Evolutionary conservation across 192 early-diverging fungal genomes (phyloP).

Genomic region (Backusella luteola): DNA sequence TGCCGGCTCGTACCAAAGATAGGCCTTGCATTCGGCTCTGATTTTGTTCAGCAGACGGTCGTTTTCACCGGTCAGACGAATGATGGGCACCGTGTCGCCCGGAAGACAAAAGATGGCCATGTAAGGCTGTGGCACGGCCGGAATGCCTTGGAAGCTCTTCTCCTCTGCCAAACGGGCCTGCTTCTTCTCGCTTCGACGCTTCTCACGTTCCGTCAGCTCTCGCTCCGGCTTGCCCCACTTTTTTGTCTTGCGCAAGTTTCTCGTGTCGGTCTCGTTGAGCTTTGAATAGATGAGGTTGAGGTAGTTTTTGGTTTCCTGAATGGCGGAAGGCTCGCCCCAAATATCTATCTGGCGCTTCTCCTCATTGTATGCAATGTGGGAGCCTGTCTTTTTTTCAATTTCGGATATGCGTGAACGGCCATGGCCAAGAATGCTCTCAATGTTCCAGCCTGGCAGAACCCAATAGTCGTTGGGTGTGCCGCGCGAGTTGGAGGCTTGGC

Average conservation of each 20-base stretch:
- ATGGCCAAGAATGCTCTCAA: slow-evolving; percentile 20
- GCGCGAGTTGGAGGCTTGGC: background rate
- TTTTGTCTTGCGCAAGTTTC: slow-evolving; percentile 15
- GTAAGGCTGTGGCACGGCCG: slow-evolving; percentile 12
- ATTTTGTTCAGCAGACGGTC: slow-evolving; percentile 31
- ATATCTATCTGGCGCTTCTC: slow-evolving; percentile 38
- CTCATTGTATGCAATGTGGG: slow-evolving; percentile 34
- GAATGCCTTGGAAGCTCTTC: slow-evolving; percentile 26
- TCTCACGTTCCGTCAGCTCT: slow-evolving; percentile 34
- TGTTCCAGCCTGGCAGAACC: slow-evolving; percentile 23
- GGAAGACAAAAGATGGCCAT: slow-evolving; percentile 30
- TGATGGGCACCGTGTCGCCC: slow-evolving; percentile 19
- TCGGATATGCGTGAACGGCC: slow-evolving; percentile 10
- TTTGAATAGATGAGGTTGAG: slow-evolving; percentile 18
- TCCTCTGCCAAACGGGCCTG: slow-evolving; percentile 17
- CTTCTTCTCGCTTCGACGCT: slow-evolving; percentile 16
- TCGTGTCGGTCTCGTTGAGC: background rate
- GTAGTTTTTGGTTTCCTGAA: slow-evolving; percentile 27
- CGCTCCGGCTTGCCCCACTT: slow-evolving; percentile 41
- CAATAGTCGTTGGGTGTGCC: slow-evolving; percentile 36
- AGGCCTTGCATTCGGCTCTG: slow-evolving; percentile 38
- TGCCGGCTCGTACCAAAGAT: slow-evolving; percentile 32
- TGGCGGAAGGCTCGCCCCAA: slow-evolving; percentile 27
- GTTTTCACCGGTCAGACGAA: slow-evolving; percentile 30
- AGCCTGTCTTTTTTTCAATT: slow-evolving; percentile 28